Evolutionary conservation across 2,329 filamentous ascomycete genomes (phyloP).

Genomic region (Nakataea oryzae): DNA sequence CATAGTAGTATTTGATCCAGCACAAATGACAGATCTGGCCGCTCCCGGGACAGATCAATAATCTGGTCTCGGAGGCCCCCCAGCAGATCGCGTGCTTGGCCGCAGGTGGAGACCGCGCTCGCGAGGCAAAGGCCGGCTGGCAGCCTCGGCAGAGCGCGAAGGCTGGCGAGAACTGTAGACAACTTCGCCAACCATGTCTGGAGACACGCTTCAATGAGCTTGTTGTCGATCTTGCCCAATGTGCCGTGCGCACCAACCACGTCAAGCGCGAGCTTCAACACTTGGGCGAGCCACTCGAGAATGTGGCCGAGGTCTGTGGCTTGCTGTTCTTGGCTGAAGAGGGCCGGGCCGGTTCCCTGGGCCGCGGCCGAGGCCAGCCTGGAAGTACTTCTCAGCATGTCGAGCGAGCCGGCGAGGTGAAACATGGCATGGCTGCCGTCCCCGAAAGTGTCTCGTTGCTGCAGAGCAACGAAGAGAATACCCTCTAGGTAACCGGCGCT

Average conservation of each 20-base stretch:
- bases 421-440: not conserved
- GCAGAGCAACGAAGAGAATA: constrained; percentile 55
- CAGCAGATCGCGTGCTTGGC: constrained; percentile 24
- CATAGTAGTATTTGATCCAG: constrained; percentile 58
- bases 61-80: constrained; percentile 29
- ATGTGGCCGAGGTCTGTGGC: constrained; percentile 16
- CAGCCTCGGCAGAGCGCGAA: constrained; percentile 32
- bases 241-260: constrained; percentile 58
- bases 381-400: constrained; percentile 6
- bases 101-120: constrained; percentile 20
- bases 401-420: not conserved
- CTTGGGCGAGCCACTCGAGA: constrained; percentile 53
- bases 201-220: constrained; percentile 31
- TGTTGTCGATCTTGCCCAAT: constrained; percentile 44
- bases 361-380: not conserved
- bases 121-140: constrained; percentile 39
- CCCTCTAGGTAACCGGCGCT: constrained; percentile 84
- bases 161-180: constrained; percentile 27
- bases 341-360: not conserved
- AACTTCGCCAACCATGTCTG: constrained; percentile 38
- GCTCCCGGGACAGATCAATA: constrained; percentile 26
- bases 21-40: constrained; percentile 53
- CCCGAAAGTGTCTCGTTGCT: constrained; percentile 45
- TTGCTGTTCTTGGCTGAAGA: constrained; percentile 2
- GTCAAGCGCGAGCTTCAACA: constrained; percentile 52